Conservation (phyloP, 140 eudicot species). For the Oenanthe javanica region DNA sequence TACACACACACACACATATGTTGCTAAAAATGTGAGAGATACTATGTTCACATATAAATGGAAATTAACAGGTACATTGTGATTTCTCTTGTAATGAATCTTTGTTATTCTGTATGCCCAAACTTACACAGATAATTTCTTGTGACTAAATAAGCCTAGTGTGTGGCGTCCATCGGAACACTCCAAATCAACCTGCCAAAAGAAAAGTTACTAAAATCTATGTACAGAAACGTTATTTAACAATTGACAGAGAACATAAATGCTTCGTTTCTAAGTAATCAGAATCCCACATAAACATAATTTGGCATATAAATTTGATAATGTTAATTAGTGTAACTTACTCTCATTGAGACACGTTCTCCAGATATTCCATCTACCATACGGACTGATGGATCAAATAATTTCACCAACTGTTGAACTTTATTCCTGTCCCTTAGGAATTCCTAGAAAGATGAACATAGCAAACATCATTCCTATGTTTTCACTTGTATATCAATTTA, state of each 20-base stretch:
- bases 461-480: neutral
- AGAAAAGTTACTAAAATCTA: neutral
- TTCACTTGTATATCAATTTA: neutral
- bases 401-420: constrained; percentile 67
- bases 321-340: neutral
- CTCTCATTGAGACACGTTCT: constrained; percentile 71
- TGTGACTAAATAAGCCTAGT: constrained; percentile 80
- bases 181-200: constrained; percentile 84
- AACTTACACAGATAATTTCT: constrained; percentile 61
- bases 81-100: neutral
- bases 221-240: neutral
- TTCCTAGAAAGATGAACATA: constrained; percentile 40
- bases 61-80: neutral
- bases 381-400: constrained; percentile 87
- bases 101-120: neutral
- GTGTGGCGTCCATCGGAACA: constrained; percentile 65
- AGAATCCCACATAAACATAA: constrained; percentile 11
- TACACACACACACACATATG: neutral
- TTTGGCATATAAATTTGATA: neutral
- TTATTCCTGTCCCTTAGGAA: constrained; percentile 68
- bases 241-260: neutral
- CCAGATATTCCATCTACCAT: constrained; percentile 73
- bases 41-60: neutral
- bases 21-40: neutral
- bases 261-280: neutral